Evolutionary conservation across 495 filamentous ascomycete genomes (phyloP).

Genomic region (Arthonia radiata): DNA sequence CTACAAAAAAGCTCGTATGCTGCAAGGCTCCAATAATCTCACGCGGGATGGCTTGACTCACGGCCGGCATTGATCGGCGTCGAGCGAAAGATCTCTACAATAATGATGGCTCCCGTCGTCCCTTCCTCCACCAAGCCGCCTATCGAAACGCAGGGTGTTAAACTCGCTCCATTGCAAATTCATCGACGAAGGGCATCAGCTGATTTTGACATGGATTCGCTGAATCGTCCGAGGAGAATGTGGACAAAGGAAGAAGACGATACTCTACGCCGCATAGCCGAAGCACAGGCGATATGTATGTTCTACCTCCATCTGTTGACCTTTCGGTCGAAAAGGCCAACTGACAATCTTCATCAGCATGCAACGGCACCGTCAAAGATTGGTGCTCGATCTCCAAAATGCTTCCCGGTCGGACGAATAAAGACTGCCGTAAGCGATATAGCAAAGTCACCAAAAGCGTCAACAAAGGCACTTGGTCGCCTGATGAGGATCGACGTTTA

Average conservation of each 20-base stretch:
- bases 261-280: conserved; percentile 2
- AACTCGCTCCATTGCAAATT: no score
- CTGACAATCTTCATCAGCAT: conserved; percentile 2
- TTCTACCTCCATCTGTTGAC: neutral
- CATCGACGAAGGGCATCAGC: no score
- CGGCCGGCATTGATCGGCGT: no score
- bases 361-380: conserved; percentile 3
- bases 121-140: no score
- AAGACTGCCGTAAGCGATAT: conserved; percentile 7
- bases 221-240: no score
- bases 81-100: no score
- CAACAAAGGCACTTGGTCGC: conserved; percentile 4
- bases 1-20: no score
- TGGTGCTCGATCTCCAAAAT: conserved; percentile 4
- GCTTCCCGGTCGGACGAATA: conserved; percentile 4
- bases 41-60: no score
- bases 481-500: conserved; percentile 3
- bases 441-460: conserved; percentile 5
- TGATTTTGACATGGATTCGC: no score
- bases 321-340: neutral
- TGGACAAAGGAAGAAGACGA: conserved; percentile 6
- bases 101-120: no score
- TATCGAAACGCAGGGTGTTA: no score
- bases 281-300: conserved; percentile 3
- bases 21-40: no score